Evolutionary conservation across 2,329 filamentous ascomycete genomes (phyloP), one percentile per base, ranked within the genome.

Genomic region (Pleomassaria siparia): DNA sequence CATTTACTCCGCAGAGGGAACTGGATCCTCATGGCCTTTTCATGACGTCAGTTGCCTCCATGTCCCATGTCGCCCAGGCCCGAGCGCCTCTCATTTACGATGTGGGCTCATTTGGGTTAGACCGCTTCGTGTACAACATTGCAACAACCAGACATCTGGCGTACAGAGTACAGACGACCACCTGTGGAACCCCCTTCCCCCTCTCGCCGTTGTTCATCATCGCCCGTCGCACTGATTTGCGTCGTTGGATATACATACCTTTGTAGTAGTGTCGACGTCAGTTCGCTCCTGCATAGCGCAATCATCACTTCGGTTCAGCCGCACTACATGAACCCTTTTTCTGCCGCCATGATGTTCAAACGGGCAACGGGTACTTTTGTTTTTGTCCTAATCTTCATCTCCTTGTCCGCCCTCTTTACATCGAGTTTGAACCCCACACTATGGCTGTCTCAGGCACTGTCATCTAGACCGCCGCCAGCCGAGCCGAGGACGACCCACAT

Each of bases 401-500:
- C 20, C 18, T 43, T 43, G 15, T n/a, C 28, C 12, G 28, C 40
- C 11, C 8, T 43, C 20, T 4, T 33, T 24, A 55, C 36, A 22
- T 60, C 55, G 15, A 44, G 22, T 11, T 29, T 36, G 15, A 49
- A 46, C 15, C 48, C 53, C 2, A 21, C 51, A 12, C 16, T 30
- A 21, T 56, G 51, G 39, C 7, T 54, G 9, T 43, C 55, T 2
- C 42, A 54, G 9, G 49, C 55, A 24, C 47, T 63, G 2, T 58
- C 57, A 35, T 51, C 50, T 13, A 32, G 42, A 22, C 49, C 49
- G 51, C 10, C 52, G 9, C 51, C 54, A 10, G 40, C 55, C 8
- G 40, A 54, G 25, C 63, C 62, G 6, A 56, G 55, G 26, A 65
- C 59, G 8, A 63, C 59, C 18, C 63, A 69, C 33, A 55, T 69